Evolutionary conservation across 345 rosid genomes (phyloP), one percentile per base, ranked within the genome.

Genomic region (Populus pruinosa): DNA sequence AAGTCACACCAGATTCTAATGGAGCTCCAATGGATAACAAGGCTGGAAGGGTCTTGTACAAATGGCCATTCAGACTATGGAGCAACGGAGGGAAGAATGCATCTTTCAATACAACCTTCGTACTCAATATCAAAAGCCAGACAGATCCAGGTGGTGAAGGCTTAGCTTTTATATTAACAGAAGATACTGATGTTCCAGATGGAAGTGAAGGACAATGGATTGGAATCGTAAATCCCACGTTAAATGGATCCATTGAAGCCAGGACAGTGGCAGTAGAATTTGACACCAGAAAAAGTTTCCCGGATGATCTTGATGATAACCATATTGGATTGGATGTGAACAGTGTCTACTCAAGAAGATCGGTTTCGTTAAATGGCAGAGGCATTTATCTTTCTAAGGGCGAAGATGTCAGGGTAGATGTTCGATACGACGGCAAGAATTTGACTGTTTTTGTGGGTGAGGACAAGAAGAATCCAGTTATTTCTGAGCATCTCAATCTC

Each of bases 251-350:
- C 35, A 5, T 61, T 8, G 56, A 43, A 50, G 86, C 89, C 14
- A 38, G 17, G 20, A 85, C 86, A 0, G 90, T 92, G 39, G 92
- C 93, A 0, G 75, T 92, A 5, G 98, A 92, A 29, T 92, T 92
- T 39, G 96, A 94, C 82, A 91, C 94, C 6, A 78, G 84, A 78
- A 84, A 81, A 89, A 92, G 90, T 79, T 78, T 72, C 41, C 74
- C 79, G 0, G 78, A 72, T n/a, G 96, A 92, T 80, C 33, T 86
- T 38, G 93, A 91, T 43, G 85, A 76, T 47, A 91, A 91, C 76
- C 97, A 92, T 70, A 87, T 92, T 27, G 97, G 89, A 31, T 74
- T 92, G 73, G 88, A 94, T 55, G 36, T 92, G 21, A 87, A 89
- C 63, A 85, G 79, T 41, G 65, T 88, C 75, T 38, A 82, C 41